These are phyloP conservation scores for Ulmus americana DNA, from an alignment of 331 rosid genomes.

Conservation along the genomic window DNA sequence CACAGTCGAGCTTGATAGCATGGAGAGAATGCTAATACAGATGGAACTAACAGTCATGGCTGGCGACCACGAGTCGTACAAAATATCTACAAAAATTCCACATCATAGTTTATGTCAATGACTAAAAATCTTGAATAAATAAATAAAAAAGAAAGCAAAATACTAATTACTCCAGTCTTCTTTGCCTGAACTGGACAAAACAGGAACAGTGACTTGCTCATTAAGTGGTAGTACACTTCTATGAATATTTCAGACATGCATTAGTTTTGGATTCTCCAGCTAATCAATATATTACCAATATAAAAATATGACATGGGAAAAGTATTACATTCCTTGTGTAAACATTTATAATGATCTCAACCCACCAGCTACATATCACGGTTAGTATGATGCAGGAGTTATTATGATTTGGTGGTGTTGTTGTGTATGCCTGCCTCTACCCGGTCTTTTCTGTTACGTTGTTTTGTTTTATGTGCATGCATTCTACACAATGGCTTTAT, in stretches of 20 bases:
- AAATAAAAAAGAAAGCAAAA: background rate
- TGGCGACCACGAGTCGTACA: conserved; percentile 99
- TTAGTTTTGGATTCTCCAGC: background rate
- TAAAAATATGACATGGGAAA: background rate
- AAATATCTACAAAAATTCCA: conserved; percentile 65
- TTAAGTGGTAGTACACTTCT: background rate
- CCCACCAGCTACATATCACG: background rate
- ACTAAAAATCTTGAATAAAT: too few species aligned
- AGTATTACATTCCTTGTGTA: background rate
- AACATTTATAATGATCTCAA: background rate
- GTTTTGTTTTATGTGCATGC: too few species aligned
- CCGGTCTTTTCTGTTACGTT: too few species aligned
- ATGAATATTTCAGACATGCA: background rate
- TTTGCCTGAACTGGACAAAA: background rate
- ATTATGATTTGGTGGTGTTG: too few species aligned
- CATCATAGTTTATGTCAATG: background rate
- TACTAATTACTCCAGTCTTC: background rate
- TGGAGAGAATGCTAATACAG: conserved; percentile 98
- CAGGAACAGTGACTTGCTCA: background rate
- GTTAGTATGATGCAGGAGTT: background rate
- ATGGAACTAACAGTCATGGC: conserved; percentile 99
- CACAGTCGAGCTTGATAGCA: conserved; percentile 96
- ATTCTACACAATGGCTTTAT: too few species aligned
- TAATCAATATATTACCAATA: background rate
- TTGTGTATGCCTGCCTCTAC: too few species aligned